phyloP scores from a whole-genome alignment of 768 basidiomycete genomes.

The Termitomyces bulborhizus region DNA sequence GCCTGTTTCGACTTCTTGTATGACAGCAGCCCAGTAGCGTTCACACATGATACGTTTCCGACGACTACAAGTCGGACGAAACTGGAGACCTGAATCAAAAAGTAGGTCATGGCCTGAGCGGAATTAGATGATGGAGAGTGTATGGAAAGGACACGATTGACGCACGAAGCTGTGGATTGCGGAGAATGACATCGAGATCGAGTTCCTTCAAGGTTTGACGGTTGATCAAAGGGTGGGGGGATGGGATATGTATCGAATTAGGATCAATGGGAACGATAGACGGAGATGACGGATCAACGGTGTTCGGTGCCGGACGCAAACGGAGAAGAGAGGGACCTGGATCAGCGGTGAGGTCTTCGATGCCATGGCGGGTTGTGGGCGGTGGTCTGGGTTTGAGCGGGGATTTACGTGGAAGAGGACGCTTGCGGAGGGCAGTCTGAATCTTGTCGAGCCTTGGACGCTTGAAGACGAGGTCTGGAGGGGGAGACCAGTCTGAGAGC shows the following conservation, averaged over 20 bases:
- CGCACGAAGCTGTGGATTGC: slow-evolving; percentile 88
- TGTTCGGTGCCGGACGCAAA: slow-evolving; percentile 21
- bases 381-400: slow-evolving; percentile 14
- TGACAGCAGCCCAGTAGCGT: slow-evolving; percentile 81
- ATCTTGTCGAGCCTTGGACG: slow-evolving; percentile 36
- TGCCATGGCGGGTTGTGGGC: slow-evolving; percentile 26
- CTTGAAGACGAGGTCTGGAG: slow-evolving; percentile 26
- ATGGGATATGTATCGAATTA: slow-evolving; percentile 54
- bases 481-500: slow-evolving; percentile 27
- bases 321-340: slow-evolving; percentile 37
- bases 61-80: slow-evolving; percentile 69
- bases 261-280: slow-evolving; percentile 31
- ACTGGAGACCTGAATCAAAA: slow-evolving; percentile 81
- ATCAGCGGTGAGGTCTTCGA: slow-evolving; percentile 38
- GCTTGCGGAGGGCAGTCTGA: slow-evolving; percentile 19
- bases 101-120: slow-evolving; percentile 77
- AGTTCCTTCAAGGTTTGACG: slow-evolving; percentile 78
- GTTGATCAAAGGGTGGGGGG: slow-evolving; percentile 72
- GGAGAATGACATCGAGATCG: slow-evolving; percentile 78
- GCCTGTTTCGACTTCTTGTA: slow-evolving; percentile 68
- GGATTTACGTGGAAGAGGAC: slow-evolving; percentile 16
- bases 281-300: slow-evolving; percentile 24
- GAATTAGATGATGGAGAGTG: slow-evolving; percentile 8
- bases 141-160: slow-evolving; percentile 24
- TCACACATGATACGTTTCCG: slow-evolving; percentile 69